Conservation (phyloP, 345 rosid genomes). For the Corchorus capsularis region DNA sequence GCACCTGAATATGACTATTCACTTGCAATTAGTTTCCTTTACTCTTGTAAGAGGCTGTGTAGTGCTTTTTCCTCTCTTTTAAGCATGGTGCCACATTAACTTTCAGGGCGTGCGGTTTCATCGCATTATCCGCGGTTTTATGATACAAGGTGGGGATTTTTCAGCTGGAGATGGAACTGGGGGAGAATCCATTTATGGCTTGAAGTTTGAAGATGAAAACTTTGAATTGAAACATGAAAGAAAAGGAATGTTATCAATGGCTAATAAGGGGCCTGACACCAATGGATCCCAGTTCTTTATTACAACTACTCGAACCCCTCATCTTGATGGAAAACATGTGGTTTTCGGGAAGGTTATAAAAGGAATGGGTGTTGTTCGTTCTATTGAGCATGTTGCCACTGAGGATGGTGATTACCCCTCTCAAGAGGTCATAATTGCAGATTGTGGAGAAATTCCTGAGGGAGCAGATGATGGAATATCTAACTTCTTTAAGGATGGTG, state of each 20-base stretch:
- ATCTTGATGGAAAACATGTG: slow-evolving; percentile 91
- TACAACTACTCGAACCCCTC: slow-evolving; percentile 75
- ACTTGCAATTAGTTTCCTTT: slow-evolving; percentile 1
- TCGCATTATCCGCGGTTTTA: slow-evolving; percentile 78
- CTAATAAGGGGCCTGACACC: slow-evolving; percentile 79
- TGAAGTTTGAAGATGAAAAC: slow-evolving; percentile 89
- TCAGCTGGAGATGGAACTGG: slow-evolving; percentile 91
- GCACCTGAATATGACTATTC: slow-evolving; percentile 5
- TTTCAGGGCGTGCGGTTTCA: slow-evolving; percentile 81
- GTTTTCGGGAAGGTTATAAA: slow-evolving; percentile 85
- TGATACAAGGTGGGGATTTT: slow-evolving; percentile 94
- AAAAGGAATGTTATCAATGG: slow-evolving; percentile 97
- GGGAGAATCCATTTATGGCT: slow-evolving; percentile 88
- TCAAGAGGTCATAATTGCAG: slow-evolving; percentile 57
- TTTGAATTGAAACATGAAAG: slow-evolving; percentile 88
- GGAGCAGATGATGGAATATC: slow-evolving; percentile 78
- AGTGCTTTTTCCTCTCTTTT: neutral
- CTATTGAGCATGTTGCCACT: slow-evolving; percentile 66
- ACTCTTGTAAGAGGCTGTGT: neutral
- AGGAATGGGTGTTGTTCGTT: slow-evolving; percentile 93
- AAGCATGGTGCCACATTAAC: slow-evolving; percentile 7
- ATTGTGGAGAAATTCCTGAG: slow-evolving; percentile 78
- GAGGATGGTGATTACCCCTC: slow-evolving; percentile 57
- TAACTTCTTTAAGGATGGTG: slow-evolving; percentile 87
- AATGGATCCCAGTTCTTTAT: slow-evolving; percentile 97